These are phyloP conservation scores for Penicillium dipodomyicola DNA, from an alignment of 495 filamentous ascomycete species.

Conservation along the genomic window DNA sequence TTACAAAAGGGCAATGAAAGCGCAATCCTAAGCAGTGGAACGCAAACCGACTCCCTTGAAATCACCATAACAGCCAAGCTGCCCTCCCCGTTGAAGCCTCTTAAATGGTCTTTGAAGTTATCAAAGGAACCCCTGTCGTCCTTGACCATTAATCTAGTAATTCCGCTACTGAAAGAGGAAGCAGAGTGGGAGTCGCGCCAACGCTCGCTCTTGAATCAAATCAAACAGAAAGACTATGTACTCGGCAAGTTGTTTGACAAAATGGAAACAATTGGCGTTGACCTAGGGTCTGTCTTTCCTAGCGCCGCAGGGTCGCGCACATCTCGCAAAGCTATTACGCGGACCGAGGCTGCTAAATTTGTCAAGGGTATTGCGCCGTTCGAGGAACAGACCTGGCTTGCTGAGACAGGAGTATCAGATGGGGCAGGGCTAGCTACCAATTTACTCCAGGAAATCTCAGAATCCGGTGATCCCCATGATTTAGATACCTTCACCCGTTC, in stretches of 20 bases:
- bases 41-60: constrained; percentile 41
- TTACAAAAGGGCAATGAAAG: constrained; percentile 48
- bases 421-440: constrained; percentile 24
- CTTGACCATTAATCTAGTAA: constrained; percentile 59
- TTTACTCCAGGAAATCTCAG: constrained; percentile 27
- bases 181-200: constrained; percentile 48
- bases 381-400: constrained; percentile 42
- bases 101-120: constrained; percentile 67
- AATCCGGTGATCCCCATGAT: neutral
- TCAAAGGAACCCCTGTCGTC: constrained; percentile 50
- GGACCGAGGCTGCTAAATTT: constrained; percentile 37
- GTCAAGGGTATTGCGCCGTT: constrained; percentile 50
- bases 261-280: constrained; percentile 64
- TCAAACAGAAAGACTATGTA: constrained; percentile 76
- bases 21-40: constrained; percentile 28
- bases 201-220: constrained; percentile 53
- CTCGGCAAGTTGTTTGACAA: constrained; percentile 76
- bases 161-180: constrained; percentile 67
- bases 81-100: constrained; percentile 63
- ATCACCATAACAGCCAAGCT: constrained; percentile 60
- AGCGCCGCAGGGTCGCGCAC: constrained; percentile 50
- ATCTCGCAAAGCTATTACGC: constrained; percentile 32
- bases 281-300: constrained; percentile 69
- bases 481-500: constrained; percentile 18
- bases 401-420: constrained; percentile 23